Evolutionary conservation across 2,329 filamentous ascomycete genomes (phyloP), one percentile per base, ranked within the genome.

Genomic region (Clarireedia paspali): DNA sequence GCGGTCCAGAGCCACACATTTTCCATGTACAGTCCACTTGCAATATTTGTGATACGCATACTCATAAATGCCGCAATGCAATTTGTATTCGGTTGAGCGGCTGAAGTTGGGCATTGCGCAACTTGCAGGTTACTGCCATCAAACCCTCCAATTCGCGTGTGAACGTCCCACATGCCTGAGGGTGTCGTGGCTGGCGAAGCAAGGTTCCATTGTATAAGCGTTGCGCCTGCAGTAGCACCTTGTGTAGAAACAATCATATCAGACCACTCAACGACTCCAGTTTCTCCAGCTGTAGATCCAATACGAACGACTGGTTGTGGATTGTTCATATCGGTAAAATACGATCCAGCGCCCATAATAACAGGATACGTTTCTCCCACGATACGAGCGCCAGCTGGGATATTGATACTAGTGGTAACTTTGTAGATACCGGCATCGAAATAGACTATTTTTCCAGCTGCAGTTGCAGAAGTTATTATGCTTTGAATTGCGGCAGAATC

Each of bases 121-220:
- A 58, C 77, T 62, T 49, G 65, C 24, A 79, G 67, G 27, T 74
- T 62, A 1, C 77, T 77, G 7, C 78, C 79, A 3, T 71, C 69
- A 53, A 78, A 80, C 4, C 79, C 79, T 23, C 73, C 70, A 26
- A 71, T 64, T 14, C 69, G 62, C 10, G 66, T 62, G 49, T 70
- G 69, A 4, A 66, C 64, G 51, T 67, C 78, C 79, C 79, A 83
- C 63, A 84, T 74, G 4, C 76, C 81, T 0, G 69, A 71, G 1
- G 83, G 80, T 47, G 88, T 89, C 3, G 72, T 71, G 9, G 73
- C 74, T 38, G 69, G 63, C 2, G 71, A 71, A 6, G 68, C 72
- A 2, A 87, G 71, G 65, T 88, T 88, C 76, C 81, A 87, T 62
- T 88, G 74, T 75, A 88, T 77, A 4, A 88, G 69, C 3, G 83